These are phyloP conservation scores for Silene coronaria DNA, from an alignment of 179 eudicot species.

Conservation along the genomic window DNA sequence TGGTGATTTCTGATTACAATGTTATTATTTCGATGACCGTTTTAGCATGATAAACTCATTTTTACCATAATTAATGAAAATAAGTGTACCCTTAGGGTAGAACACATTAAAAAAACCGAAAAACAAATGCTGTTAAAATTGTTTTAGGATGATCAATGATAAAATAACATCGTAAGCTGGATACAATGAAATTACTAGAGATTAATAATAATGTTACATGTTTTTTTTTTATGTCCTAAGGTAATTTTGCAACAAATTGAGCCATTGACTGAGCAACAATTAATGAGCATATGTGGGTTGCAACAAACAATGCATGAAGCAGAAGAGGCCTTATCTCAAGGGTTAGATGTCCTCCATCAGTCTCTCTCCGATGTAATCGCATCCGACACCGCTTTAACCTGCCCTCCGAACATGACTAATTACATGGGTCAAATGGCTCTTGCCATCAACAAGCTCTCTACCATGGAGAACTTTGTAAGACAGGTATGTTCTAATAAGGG, in stretches of 20 bases:
- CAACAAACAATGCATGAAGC: conserved; percentile 88
- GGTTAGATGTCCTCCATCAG: conserved; percentile 65
- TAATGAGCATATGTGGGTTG: conserved; percentile 64
- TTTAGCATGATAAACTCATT: no score
- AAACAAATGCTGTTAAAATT: no score
- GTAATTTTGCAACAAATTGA: conserved; percentile 54
- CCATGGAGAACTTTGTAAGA: conserved; percentile 81
- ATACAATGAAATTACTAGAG: no score
- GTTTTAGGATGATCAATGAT: no score
- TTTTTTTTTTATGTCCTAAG: no score
- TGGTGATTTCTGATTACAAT: neutral
- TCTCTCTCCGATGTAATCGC: conserved; percentile 69
- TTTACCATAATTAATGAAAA: no score
- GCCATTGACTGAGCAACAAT: conserved; percentile 82
- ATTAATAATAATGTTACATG: no score
- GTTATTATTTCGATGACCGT: no score
- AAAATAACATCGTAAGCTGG: no score
- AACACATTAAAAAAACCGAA: no score
- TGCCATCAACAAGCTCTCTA: conserved; percentile 86
- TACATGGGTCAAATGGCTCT: conserved; percentile 94
- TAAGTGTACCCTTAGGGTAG: no score
- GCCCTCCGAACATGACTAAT: conserved; percentile 67
- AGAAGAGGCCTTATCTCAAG: conserved; percentile 79
- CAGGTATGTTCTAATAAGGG: conserved; percentile 48
- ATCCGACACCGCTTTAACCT: conserved; percentile 55